Evolutionary conservation across 192 early-diverging fungal species (phyloP).

Genomic region (Dimargaris xerosporica): DNA sequence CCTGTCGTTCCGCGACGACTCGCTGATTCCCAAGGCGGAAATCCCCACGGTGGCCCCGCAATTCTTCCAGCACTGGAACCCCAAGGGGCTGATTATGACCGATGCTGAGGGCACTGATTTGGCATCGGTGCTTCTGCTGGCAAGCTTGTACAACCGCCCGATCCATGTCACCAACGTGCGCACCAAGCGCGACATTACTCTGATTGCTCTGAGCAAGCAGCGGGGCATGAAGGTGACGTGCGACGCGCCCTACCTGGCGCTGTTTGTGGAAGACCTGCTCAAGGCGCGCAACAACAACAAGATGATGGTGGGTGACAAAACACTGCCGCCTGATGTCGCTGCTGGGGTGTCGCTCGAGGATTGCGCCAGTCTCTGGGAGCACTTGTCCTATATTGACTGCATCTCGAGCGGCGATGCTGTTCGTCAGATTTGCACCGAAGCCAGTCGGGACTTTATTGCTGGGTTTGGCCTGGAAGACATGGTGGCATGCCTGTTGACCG

Average conservation of each 20-base stretch:
- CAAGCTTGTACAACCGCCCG: constrained; percentile 63
- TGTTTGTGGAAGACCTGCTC: constrained; percentile 43
- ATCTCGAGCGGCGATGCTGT: constrained; percentile 58
- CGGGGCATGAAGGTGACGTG: constrained; percentile 79
- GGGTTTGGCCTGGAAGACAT: constrained; percentile 46
- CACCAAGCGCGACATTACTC: constrained; percentile 60
- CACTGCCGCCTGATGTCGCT: background rate
- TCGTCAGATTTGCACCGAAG: constrained; percentile 15
- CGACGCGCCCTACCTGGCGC: constrained; percentile 77
- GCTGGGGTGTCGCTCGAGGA: constrained; percentile 30
- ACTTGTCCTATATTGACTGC: constrained; percentile 73
- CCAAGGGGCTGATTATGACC: constrained; percentile 54
- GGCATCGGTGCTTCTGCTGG: constrained; percentile 74
- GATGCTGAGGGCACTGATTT: constrained; percentile 78
- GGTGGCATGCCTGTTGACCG: constrained; percentile 64
- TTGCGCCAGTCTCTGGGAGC: constrained; percentile 67
- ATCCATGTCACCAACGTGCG: constrained; percentile 81
- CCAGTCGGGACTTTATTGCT: constrained; percentile 24
- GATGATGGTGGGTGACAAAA: background rate
- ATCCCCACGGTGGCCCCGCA: constrained; percentile 47
- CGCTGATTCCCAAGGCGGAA: constrained; percentile 24
- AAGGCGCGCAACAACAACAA: background rate
- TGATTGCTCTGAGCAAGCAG: constrained; percentile 75
- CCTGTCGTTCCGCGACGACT: constrained; percentile 30
- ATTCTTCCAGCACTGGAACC: constrained; percentile 72